These are phyloP conservation scores for Pythium dissotocum DNA, from an alignment of 352 stramenopile species.

Conservation along the genomic window DNA sequence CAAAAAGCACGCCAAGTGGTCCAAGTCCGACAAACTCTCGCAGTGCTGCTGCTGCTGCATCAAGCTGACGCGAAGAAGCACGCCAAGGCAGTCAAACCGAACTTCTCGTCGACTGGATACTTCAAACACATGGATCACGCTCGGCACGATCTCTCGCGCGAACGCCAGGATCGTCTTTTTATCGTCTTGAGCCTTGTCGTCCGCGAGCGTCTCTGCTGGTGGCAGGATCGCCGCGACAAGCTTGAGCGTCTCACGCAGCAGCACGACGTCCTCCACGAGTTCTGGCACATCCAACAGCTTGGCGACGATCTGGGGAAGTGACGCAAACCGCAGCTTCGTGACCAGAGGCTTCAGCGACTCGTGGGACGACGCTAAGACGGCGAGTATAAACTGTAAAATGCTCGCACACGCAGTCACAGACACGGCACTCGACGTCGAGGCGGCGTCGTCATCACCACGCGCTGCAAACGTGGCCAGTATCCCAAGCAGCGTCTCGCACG, in stretches of 20 bases:
- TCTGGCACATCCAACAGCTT: conserved; percentile 42
- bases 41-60: conserved; percentile 33
- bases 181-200: conserved; percentile 23
- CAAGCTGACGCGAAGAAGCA: conserved; percentile 50
- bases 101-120: conserved; percentile 46
- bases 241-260: conserved; percentile 61
- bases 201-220: conserved; percentile 34
- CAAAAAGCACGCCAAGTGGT: conserved; percentile 50
- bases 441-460: background rate
- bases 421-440: background rate
- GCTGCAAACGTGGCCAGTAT: conserved; percentile 17
- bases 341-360: conserved; percentile 24
- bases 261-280: conserved; percentile 43
- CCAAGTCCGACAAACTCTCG: conserved; percentile 35
- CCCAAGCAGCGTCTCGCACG: conserved; percentile 38
- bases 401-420: conserved; percentile 10
- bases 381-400: conserved; percentile 21
- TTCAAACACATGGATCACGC: conserved; percentile 61
- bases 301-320: conserved; percentile 47
- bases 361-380: conserved; percentile 19
- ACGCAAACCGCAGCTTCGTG: conserved; percentile 39
- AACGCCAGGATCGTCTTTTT: conserved; percentile 32
- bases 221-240: conserved; percentile 53
- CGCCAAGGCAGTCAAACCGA: conserved; percentile 54
- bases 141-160: conserved; percentile 45